Conservation (phyloP, 768 basidiomycete genomes). For the Galerina sulciceps region DNA sequence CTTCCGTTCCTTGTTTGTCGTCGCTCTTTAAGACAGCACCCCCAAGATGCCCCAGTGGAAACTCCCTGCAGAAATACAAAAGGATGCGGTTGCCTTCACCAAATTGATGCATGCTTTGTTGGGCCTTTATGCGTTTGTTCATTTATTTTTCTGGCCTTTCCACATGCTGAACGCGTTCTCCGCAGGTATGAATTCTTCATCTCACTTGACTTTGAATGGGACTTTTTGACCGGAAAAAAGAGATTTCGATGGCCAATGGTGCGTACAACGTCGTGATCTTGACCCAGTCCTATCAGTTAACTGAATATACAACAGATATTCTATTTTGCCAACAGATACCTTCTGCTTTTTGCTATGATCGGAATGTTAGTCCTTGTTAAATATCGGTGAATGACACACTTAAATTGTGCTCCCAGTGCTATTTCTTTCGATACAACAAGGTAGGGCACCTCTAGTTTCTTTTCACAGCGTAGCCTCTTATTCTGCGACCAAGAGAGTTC, state of each 20-base stretch:
- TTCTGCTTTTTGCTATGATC: constrained; percentile 64
- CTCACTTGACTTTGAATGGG: constrained; percentile 68
- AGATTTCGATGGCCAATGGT: constrained; percentile 74
- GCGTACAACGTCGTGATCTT: constrained; percentile 12
- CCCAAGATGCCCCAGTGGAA: constrained; percentile 58
- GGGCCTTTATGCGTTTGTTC: constrained; percentile 56
- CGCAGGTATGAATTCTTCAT: constrained; percentile 66
- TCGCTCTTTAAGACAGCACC: background rate
- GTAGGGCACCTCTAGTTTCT: constrained; percentile 24
- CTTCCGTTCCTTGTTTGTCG: constrained; percentile 1
- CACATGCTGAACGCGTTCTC: background rate
- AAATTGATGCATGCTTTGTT: constrained; percentile 63
- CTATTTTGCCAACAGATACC: constrained; percentile 71
- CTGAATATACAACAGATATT: constrained; percentile 45
- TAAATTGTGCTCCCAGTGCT: constrained; percentile 34
- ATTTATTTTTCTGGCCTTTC: background rate
- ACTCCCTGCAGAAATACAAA: constrained; percentile 47
- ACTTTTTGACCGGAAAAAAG: constrained; percentile 57
- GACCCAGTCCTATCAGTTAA: background rate
- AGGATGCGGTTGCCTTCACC: constrained; percentile 47
- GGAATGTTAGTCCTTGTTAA: constrained; percentile 58
- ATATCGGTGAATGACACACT: constrained; percentile 11
- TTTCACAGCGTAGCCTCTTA: background rate
- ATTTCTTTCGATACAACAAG: constrained; percentile 53
- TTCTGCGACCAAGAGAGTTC: constrained; percentile 40